phyloP scores from a whole-genome alignment of 441 rosid species.

The California macrophylla region DNA sequence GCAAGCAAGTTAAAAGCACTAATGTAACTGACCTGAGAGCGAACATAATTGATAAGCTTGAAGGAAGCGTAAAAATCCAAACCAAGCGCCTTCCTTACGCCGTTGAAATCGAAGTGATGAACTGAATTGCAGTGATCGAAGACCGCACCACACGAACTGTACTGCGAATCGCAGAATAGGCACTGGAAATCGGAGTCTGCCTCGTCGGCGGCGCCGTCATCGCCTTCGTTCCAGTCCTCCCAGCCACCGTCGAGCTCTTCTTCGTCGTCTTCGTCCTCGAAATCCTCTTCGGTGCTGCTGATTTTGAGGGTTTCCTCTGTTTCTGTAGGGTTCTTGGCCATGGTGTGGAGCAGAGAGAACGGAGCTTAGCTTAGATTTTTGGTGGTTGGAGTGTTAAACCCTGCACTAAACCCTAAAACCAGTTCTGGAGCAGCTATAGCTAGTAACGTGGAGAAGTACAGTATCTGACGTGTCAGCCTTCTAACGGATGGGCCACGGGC shows the following conservation, averaged over 20 bases:
- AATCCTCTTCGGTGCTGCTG: conserved; percentile 24
- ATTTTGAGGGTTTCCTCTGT: not conserved
- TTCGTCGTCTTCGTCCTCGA: conserved; percentile 28
- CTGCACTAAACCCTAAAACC: not conserved
- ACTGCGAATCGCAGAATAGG: conserved; percentile 55
- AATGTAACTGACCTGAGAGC: conserved; percentile 49
- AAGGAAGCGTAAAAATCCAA: conserved; percentile 70
- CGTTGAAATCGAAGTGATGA: conserved; percentile 57
- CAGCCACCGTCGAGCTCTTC: conserved; percentile 15
- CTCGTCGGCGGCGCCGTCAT: conserved; percentile 31
- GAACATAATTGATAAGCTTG: conserved; percentile 79
- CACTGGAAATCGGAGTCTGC: conserved; percentile 38
- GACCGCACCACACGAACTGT: conserved; percentile 39
- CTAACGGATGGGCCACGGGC: not conserved
- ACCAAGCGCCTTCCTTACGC: conserved; percentile 35
- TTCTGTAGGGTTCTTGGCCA: not conserved
- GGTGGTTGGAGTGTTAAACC: not conserved
- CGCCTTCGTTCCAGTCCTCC: conserved; percentile 25
- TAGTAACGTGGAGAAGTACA: not conserved
- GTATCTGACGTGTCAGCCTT: not conserved
- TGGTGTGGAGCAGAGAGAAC: not conserved
- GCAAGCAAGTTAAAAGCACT: not conserved
- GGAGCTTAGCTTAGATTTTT: not conserved
- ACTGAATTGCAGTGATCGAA: conserved; percentile 49
- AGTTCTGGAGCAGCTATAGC: not conserved